These are phyloP conservation scores for Alternaria ventricosa DNA, from an alignment of 2,329 filamentous ascomycete genomes.

Conservation along the genomic window DNA sequence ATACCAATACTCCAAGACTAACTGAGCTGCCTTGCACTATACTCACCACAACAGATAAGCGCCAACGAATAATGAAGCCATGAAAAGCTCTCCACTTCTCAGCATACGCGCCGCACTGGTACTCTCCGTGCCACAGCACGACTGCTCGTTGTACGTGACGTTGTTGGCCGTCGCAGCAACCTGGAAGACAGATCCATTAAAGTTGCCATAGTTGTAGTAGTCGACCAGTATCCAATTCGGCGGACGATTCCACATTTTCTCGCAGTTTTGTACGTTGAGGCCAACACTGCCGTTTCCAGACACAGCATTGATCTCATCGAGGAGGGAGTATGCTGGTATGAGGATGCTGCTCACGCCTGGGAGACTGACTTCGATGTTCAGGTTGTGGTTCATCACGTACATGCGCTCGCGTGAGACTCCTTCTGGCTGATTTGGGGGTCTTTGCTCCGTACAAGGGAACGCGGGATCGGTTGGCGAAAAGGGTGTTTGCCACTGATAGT, in stretches of 20 bases:
- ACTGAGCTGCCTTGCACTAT: background rate
- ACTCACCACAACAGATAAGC: background rate
- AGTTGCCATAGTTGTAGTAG: conserved; percentile 45
- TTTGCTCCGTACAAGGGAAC: conserved; percentile 81
- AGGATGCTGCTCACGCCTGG: conserved; percentile 51
- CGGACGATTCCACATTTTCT: conserved; percentile 37
- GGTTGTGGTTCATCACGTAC: conserved; percentile 89
- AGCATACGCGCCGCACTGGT: background rate
- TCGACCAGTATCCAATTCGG: conserved; percentile 48
- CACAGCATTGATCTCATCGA: conserved; percentile 40
- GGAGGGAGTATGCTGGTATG: conserved; percentile 38
- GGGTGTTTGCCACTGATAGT: conserved; percentile 88
- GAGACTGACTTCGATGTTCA: conserved; percentile 67
- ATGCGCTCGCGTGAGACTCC: conserved; percentile 64
- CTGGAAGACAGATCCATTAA: conserved; percentile 45
- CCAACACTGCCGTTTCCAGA: conserved; percentile 38
- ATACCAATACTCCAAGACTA: too few relatives aligned
- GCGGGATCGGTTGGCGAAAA: conserved; percentile 73
- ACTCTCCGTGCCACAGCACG: conserved; percentile 30
- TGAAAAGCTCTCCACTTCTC: background rate
- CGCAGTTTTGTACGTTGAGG: conserved; percentile 34
- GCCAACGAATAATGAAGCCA: background rate
- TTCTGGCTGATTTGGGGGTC: conserved; percentile 70
- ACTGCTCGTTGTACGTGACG: conserved; percentile 27
- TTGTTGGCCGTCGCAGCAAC: conserved; percentile 60